A percentile compares a stretch with the other conserved stretches of the same genome.
These are phyloP conservation scores for Parafenestella ontariensis DNA, from an alignment of 2,329 filamentous ascomycete species.

Conservation along the genomic window DNA sequence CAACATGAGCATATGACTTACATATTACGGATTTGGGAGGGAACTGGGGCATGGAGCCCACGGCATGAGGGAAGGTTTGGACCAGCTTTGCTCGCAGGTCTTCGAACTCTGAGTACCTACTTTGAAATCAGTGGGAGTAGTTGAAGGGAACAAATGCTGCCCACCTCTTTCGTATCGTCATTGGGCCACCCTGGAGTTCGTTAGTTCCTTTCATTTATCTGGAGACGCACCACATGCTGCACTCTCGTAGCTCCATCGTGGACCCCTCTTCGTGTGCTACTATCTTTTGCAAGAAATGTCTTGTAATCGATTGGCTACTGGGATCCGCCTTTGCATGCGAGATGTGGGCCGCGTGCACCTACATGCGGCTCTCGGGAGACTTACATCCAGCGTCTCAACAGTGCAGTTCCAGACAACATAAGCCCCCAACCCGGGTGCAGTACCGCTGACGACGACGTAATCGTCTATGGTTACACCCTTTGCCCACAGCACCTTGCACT, in stretches of 20 bases:
- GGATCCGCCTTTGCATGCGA: conserved; percentile 9
- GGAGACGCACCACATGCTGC: background rate
- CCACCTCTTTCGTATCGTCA: conserved; percentile 66
- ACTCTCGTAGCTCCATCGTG: background rate
- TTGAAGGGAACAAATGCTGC: background rate
- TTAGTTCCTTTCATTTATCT: conserved; percentile 14
- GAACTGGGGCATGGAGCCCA: conserved; percentile 83
- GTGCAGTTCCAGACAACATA: conserved; percentile 95
- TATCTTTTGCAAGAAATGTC: conserved; percentile 7
- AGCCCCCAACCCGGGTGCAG: conserved; percentile 70
- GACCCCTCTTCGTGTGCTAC: conserved; percentile 19
- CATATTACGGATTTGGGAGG: conserved; percentile 92
- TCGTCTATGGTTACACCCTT: conserved; percentile 67
- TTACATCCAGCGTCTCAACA: conserved; percentile 83
- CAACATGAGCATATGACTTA: conserved; percentile 51
- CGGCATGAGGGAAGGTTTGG: conserved; percentile 82
- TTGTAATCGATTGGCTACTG: conserved; percentile 24
- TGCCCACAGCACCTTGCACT: conserved; percentile 67
- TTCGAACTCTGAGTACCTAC: conserved; percentile 93
- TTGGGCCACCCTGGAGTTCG: conserved; percentile 58
- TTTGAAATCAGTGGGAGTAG: conserved; percentile 24
- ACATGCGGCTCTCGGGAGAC: conserved; percentile 46
- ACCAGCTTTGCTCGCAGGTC: conserved; percentile 76
- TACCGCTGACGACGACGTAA: conserved; percentile 67
- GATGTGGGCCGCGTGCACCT: conserved; percentile 19